Percentiles rank a stretch among this genome's conserved stretches.
These are phyloP conservation scores for Xylaria sp. DNA, from an alignment of 2,329 filamentous ascomycete genomes.

Conservation along the genomic window DNA sequence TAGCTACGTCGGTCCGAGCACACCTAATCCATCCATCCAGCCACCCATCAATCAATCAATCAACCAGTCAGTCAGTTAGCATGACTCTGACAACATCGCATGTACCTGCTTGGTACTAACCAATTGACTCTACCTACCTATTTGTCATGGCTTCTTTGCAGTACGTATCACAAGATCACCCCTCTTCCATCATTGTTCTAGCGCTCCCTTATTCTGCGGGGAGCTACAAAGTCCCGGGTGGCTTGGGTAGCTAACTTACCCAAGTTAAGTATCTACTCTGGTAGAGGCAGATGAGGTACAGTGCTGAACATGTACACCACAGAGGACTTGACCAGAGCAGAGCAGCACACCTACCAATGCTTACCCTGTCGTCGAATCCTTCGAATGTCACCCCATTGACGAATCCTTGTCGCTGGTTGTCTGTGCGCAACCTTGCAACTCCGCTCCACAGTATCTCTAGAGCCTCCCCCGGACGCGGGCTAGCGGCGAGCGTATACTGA, in stretches of 20 bases:
- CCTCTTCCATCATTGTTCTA: slow-evolving; percentile 4
- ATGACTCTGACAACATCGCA: slow-evolving; percentile 14
- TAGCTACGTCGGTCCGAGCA: background rate
- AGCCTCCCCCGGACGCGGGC: slow-evolving; percentile 26
- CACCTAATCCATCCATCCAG: background rate
- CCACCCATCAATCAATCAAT: background rate
- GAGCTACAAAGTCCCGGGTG: background rate
- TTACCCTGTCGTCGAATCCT: slow-evolving; percentile 14
- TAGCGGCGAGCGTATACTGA: background rate
- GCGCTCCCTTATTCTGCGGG: background rate
- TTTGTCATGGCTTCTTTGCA: slow-evolving; percentile 12
- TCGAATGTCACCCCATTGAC: slow-evolving; percentile 24
- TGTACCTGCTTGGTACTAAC: slow-evolving; percentile 2
- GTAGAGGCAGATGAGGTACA: no score
- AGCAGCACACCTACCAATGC: background rate
- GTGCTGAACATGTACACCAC: background rate
- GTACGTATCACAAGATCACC: slow-evolving; percentile 1
- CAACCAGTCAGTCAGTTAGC: background rate
- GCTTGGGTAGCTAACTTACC: background rate
- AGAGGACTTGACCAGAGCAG: background rate
- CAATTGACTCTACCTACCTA: background rate
- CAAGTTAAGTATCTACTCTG: no score
- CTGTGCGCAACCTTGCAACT: slow-evolving; percentile 21
- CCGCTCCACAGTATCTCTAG: slow-evolving; percentile 5
- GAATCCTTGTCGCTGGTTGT: slow-evolving; percentile 18